Percentiles rank a stretch among this genome's conserved stretches.
phyloP scores from a whole-genome alignment of 2,329 filamentous ascomycete genomes.

The Aureobasidium mangrovei region DNA sequence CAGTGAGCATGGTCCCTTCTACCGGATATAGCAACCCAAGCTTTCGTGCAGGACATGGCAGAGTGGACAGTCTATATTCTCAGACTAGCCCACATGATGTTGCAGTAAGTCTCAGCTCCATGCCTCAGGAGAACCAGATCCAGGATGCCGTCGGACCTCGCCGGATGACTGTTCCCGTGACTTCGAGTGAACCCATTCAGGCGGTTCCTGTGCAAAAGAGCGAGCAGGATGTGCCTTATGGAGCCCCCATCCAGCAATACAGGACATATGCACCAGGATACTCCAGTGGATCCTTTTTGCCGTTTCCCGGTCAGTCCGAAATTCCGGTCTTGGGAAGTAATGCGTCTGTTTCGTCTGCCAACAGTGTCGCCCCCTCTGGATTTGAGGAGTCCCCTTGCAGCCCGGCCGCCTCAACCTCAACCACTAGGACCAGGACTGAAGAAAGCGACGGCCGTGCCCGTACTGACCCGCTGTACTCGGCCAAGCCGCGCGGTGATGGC shows the following conservation, averaged over 20 bases:
- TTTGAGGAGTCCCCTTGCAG: slow-evolving; percentile 2
- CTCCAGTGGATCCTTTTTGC: not conserved
- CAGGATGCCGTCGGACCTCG: not conserved
- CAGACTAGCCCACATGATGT: slow-evolving; percentile 4
- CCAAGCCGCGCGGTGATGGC: slow-evolving; percentile 58
- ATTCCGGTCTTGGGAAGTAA: not conserved
- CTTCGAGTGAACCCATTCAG: not conserved
- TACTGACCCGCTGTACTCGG: slow-evolving; percentile 61
- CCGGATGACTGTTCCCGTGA: slow-evolving; percentile 5
- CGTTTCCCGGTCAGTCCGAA: not conserved
- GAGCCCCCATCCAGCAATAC: slow-evolving; percentile 7
- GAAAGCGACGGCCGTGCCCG: slow-evolving; percentile 29
- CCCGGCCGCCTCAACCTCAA: not conserved
- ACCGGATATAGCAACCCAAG: not conserved
- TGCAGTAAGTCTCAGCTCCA: slow-evolving; percentile 7
- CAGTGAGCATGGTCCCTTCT: not conserved
- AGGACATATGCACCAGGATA: not conserved
- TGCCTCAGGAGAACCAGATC: not conserved
- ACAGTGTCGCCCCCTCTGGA: not conserved
- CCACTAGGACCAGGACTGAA: not conserved
- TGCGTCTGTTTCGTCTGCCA: not conserved
- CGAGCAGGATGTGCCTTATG: slow-evolving; percentile 4
- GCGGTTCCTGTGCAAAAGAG: not conserved
- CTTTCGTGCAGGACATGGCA: not conserved
- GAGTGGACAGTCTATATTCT: slow-evolving; percentile 9